These are phyloP conservation scores for Mycena rosella DNA, from an alignment of 768 basidiomycete species.

Conservation along the genomic window DNA sequence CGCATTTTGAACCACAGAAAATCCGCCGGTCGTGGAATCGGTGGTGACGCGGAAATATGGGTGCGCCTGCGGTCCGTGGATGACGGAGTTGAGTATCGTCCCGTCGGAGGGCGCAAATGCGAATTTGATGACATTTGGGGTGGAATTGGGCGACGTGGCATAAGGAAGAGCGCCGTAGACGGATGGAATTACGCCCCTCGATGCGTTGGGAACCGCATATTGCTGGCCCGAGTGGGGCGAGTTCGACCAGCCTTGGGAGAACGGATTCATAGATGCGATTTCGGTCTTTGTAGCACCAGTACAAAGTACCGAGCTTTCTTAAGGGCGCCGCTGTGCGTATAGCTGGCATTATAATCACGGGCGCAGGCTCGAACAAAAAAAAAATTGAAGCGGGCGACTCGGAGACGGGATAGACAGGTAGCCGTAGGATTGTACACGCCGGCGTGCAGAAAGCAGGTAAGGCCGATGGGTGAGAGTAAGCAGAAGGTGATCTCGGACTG, in stretches of 20 bases:
- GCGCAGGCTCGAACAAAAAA: too few species aligned
- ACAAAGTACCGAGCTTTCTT: background rate
- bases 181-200: background rate
- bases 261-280: background rate
- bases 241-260: slow-evolving; percentile 7
- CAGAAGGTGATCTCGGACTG: too few species aligned
- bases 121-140: slow-evolving; percentile 48
- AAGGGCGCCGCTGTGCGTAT: background rate
- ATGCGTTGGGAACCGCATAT: background rate
- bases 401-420: too few species aligned
- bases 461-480: too few species aligned
- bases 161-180: background rate
- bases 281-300: background rate
- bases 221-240: background rate
- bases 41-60: slow-evolving; percentile 52
- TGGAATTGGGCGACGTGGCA: background rate
- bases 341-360: background rate
- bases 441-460: too few species aligned
- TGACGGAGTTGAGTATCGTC: slow-evolving; percentile 52
- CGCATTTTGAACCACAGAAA: slow-evolving; percentile 51
- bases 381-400: too few species aligned
- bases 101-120: slow-evolving; percentile 50
- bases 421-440: too few species aligned
- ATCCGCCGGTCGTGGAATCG: slow-evolving; percentile 43
- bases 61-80: slow-evolving; percentile 52